Conservation (phyloP, 768 basidiomycete species). For the Collybiopsis confluens region DNA sequence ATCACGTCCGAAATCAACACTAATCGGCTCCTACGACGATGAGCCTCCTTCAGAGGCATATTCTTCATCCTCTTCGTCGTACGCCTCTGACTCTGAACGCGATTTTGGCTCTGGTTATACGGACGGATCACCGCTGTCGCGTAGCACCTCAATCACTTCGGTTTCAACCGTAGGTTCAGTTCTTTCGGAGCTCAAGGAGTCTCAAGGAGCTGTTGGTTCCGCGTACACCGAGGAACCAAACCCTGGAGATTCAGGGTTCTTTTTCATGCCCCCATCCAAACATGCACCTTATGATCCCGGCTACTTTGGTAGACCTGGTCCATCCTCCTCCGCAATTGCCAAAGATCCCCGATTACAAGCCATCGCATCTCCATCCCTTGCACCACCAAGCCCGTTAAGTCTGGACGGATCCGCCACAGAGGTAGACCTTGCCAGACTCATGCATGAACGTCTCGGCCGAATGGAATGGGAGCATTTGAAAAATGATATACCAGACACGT, state of each 20-base stretch:
- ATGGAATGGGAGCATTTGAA: background rate
- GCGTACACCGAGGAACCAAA: background rate
- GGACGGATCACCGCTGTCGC: background rate
- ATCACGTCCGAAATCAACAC: too few species aligned
- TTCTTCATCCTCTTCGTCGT: constrained; percentile 14
- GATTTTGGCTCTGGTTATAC: constrained; percentile 1
- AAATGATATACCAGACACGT: background rate
- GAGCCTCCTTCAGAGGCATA: background rate
- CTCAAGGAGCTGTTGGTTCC: too few species aligned
- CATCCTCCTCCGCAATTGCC: background rate
- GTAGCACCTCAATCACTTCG: constrained; percentile 4
- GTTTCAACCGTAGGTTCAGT: constrained; percentile 1
- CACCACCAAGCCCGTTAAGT: constrained; percentile 3
- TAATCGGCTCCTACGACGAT: constrained; percentile 1
- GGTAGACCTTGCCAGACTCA: background rate
- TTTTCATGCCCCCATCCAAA: background rate
- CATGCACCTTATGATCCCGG: background rate
- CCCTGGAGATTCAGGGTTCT: background rate
- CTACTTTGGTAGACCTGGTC: background rate
- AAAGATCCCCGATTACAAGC: constrained; percentile 3
- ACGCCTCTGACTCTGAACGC: constrained; percentile 6
- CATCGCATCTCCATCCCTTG: background rate
- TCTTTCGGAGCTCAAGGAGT: background rate
- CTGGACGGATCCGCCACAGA: background rate
- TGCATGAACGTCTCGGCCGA: constrained; percentile 3